These are phyloP conservation scores for Lolium rigidum DNA, from an alignment of 176 grass and related monocot species.

Conservation along the genomic window DNA sequence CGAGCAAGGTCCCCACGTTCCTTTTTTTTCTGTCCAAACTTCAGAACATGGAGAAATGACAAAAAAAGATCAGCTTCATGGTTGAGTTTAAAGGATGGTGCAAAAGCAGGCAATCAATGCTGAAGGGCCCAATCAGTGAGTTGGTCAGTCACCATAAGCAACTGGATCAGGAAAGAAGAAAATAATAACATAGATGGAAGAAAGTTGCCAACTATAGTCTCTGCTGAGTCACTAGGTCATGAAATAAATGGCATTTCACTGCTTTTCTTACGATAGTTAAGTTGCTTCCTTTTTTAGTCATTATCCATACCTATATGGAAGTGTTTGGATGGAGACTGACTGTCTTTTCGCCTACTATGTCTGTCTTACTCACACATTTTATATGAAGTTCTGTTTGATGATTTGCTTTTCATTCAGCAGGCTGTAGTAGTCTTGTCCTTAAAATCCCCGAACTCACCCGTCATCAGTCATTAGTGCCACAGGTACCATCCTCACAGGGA, in stretches of 20 bases:
- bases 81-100: constrained; percentile 47
- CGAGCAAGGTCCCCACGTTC: constrained; percentile 29
- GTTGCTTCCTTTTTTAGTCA: constrained; percentile 21
- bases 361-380: constrained; percentile 24
- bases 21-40: constrained; percentile 35
- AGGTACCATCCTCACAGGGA: constrained; percentile 22
- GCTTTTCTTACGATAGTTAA: constrained; percentile 6
- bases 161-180: constrained; percentile 38
- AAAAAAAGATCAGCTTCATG: constrained; percentile 31
- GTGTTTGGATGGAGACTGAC: not conserved
- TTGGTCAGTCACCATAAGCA: constrained; percentile 48
- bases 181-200: constrained; percentile 32
- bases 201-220: constrained; percentile 34
- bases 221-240: constrained; percentile 30
- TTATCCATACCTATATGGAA: constrained; percentile 15
- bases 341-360: constrained; percentile 16
- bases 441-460: not conserved
- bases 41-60: constrained; percentile 26
- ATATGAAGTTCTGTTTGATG: constrained; percentile 26
- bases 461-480: not conserved
- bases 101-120: constrained; percentile 53
- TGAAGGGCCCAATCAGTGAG: constrained; percentile 43
- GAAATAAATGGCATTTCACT: constrained; percentile 37
- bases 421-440: not conserved
- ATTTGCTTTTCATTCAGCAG: constrained; percentile 31